Evolutionary conservation across 441 rosid genomes (phyloP), one percentile per base, ranked within the genome.

Genomic region (Lepidium campestre): DNA sequence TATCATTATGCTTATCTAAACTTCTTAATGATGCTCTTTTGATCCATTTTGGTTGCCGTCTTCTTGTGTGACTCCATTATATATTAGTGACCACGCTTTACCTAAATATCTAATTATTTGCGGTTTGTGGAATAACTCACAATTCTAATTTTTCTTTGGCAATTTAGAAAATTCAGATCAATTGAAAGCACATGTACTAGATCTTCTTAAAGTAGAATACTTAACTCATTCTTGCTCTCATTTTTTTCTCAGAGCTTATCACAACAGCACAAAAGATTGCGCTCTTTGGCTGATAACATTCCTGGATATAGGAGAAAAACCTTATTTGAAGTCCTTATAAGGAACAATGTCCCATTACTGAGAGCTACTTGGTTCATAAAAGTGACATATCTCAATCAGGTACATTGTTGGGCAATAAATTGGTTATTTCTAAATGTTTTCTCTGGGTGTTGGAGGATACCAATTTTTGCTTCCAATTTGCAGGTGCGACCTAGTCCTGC

Each of bases 331-430:
- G 87, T 91, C 78, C 97, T 96, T 77, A 80, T 91, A 62, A 84
- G 87, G 80, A 91, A 93, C 80, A 88, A 96, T 78, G 98, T 96
- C 67, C 99, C 99, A 52, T 72, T 96, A 81, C 84, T 86, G 62
- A 85, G 98, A 77, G 97, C 98, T 74, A 89, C 97, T 68, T 96
- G 99, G 99, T 93, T 84, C 79, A 82, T 93, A 67, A 96, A 91
- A 88, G 89, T 96, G 56, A 86, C 88, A 62, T 93, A 96, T 75
- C 99, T 96, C 75, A 91, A 91, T 80, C 98, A 93, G 98, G 99
- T 91, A 80, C 34, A 61, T 40, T 70, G 27, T 41, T 54, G 50
- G 45, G 64, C 14, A 14, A 22, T 34, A 32, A 57, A 11, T 45
- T 52, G 35, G 22, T 39, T 20, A 23, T 47, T 41, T 62, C 9